These are phyloP conservation scores for Sclerotiophoma versabilis DNA, from an alignment of 2,329 filamentous ascomycete genomes.

Conservation along the genomic window DNA sequence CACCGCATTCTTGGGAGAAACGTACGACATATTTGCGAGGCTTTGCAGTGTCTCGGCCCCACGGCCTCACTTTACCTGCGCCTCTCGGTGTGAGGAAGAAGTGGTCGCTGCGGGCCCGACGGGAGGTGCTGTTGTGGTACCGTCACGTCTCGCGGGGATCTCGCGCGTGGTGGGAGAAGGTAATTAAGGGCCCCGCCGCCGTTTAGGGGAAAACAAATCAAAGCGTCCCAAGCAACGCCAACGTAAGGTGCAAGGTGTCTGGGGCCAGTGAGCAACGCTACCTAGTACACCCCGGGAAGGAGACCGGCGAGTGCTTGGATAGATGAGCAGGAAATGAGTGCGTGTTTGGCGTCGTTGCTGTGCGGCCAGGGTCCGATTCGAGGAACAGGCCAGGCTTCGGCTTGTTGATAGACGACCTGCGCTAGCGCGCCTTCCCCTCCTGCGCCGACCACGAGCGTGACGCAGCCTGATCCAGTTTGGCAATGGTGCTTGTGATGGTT, in stretches of 20 bases:
- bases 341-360: conserved; percentile 19
- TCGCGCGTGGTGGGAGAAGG: conserved; percentile 42
- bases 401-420: conserved; percentile 27
- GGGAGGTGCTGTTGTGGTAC: conserved; percentile 42
- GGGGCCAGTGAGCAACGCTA: conserved; percentile 1
- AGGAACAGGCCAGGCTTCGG: conserved; percentile 24
- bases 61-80: conserved; percentile 41
- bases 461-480: conserved; percentile 13
- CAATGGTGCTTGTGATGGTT: conserved; percentile 5
- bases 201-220: conserved; percentile 41
- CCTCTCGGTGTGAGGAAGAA: conserved; percentile 18
- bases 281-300: conserved; percentile 3
- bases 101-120: conserved; percentile 31
- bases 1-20: conserved; percentile 25
- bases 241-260: conserved; percentile 7
- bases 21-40: conserved; percentile 50
- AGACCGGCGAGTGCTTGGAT: conserved; percentile 5
- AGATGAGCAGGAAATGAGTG: conserved; percentile 10
- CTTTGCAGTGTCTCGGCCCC: conserved; percentile 43
- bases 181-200: conserved; percentile 42
- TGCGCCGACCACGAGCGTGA: conserved; percentile 26
- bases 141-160: conserved; percentile 32
- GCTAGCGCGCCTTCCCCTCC: conserved; percentile 34
- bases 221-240: conserved; percentile 18
- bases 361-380: conserved; percentile 21